Conservation (phyloP, 371 early-diverging fungal species). For the Mortierella sp. region DNA sequence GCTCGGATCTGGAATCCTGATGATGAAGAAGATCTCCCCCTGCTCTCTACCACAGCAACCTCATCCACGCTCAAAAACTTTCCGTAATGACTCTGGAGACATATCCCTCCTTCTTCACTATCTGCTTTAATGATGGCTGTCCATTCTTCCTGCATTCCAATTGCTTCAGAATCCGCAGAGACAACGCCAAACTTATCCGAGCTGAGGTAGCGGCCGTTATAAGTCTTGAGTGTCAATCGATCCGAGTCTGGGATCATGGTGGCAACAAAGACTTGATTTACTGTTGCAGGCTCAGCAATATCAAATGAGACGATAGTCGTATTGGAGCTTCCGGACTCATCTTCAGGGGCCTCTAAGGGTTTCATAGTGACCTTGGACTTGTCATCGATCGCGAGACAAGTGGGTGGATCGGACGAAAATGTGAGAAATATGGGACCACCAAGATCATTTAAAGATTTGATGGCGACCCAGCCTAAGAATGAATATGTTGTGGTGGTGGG, state of each 20-base stretch:
- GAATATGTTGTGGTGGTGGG: neutral
- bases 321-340: neutral
- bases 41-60: conserved; percentile 57
- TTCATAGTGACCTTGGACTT: conserved; percentile 63
- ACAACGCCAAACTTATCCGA: conserved; percentile 90
- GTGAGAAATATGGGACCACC: conserved; percentile 81
- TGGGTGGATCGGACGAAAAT: conserved; percentile 73
- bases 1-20: conserved; percentile 70
- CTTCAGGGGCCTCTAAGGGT: conserved; percentile 52
- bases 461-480: conserved; percentile 73
- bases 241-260: conserved; percentile 67
- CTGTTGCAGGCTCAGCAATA: conserved; percentile 70
- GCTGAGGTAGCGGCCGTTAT: conserved; percentile 76
- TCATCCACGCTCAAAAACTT: conserved; percentile 76
- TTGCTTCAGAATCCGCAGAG: conserved; percentile 77
- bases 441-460: conserved; percentile 73
- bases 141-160: conserved; percentile 89
- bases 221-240: conserved; percentile 74
- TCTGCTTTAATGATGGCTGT: conserved; percentile 64
- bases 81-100: conserved; percentile 72
- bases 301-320: conserved; percentile 16
- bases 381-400: conserved; percentile 70
- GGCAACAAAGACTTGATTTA: conserved; percentile 81
- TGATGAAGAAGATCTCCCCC: conserved; percentile 51
- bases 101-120: conserved; percentile 76